phyloP scores from a whole-genome alignment of 495 filamentous ascomycete genomes.

The Pseudoneurospora amorphoporcata region DNA sequence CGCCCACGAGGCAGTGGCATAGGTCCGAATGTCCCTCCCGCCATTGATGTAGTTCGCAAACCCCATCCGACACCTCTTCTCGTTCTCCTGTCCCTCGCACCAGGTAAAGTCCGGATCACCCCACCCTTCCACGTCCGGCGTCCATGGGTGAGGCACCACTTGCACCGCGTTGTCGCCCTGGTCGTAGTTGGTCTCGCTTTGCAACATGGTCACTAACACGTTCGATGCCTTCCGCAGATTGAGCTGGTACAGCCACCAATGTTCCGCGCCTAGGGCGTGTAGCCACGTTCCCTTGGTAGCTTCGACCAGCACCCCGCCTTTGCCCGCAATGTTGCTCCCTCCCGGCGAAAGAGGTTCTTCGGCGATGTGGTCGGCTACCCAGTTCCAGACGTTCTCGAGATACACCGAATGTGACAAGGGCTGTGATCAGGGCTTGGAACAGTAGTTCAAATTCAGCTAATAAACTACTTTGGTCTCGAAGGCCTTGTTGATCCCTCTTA shows the following conservation, averaged over 20 bases:
- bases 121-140: conserved; percentile 27
- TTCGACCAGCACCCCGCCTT: conserved; percentile 47
- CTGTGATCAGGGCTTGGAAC: too few relatives aligned
- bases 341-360: conserved; percentile 40
- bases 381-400: conserved; percentile 61
- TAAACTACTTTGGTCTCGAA: too few relatives aligned
- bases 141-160: conserved; percentile 38
- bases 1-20: conserved; percentile 55
- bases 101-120: conserved; percentile 49
- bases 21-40: conserved; percentile 42
- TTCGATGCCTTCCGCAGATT: conserved; percentile 61
- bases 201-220: conserved; percentile 69
- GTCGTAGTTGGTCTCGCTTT: conserved; percentile 86
- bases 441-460: too few relatives aligned
- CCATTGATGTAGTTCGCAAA: conserved; percentile 47
- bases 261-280: conserved; percentile 62
- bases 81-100: conserved; percentile 18
- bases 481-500: too few relatives aligned
- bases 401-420: too few relatives aligned
- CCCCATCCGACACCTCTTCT: conserved; percentile 34
- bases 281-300: conserved; percentile 50
- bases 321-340: conserved; percentile 29
- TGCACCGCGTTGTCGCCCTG: conserved; percentile 60
- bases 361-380: conserved; percentile 65
- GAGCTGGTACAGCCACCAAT: conserved; percentile 67